Evolutionary conservation across 805 yeast genomes (phyloP).

Genomic region (Priceomyces haplophilus): DNA sequence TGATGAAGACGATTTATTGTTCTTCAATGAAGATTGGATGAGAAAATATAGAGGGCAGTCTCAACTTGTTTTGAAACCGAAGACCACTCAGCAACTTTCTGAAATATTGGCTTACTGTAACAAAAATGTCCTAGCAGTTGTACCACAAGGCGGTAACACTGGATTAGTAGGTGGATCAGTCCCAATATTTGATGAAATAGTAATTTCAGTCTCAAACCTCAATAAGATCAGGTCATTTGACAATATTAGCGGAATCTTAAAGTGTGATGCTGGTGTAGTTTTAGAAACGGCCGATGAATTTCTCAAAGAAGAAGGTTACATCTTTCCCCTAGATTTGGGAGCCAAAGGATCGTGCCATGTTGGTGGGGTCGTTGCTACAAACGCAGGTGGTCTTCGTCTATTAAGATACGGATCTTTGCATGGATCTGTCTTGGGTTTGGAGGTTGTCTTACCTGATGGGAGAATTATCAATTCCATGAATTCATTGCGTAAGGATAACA

Average conservation of each 20-base stretch:
- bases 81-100: constrained; percentile 72
- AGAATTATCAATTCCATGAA: constrained; percentile 75
- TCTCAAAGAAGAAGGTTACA: constrained; percentile 77
- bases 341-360: constrained; percentile 97
- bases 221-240: constrained; percentile 84
- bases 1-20: constrained; percentile 60
- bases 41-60: constrained; percentile 89
- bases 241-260: constrained; percentile 75
- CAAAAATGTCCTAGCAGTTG: constrained; percentile 72
- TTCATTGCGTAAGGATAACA: constrained; percentile 88
- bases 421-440: constrained; percentile 87
- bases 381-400: constrained; percentile 92
- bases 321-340: constrained; percentile 91
- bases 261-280: constrained; percentile 88
- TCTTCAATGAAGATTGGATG: constrained; percentile 92
- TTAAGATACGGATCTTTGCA: constrained; percentile 89
- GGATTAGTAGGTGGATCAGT: constrained; percentile 94
- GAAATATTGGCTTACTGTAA: constrained; percentile 77
- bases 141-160: constrained; percentile 97
- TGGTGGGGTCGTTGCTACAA: constrained; percentile 93
- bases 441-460: constrained; percentile 91
- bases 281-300: constrained; percentile 80
- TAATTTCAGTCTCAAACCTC: constrained; percentile 65
- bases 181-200: constrained; percentile 88
- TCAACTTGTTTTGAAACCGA: constrained; percentile 75